A percentile compares a stretch with the other conserved stretches of the same genome.
Evolutionary conservation across 495 filamentous ascomycete species (phyloP).

Genomic region (Penicillium canariense): DNA sequence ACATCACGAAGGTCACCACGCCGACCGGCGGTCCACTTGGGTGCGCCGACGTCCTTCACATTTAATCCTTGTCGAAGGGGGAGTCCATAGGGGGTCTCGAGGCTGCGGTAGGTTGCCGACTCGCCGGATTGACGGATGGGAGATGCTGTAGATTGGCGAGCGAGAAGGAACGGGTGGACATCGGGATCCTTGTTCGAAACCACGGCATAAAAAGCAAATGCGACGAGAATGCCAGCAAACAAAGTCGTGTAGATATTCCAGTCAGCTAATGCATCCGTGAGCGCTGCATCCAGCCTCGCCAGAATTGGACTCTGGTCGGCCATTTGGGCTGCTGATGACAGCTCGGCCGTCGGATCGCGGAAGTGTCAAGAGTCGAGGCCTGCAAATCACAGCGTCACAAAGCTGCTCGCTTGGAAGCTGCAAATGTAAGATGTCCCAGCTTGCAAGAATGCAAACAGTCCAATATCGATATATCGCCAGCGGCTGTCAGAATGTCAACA

Average conservation of each 20-base stretch:
- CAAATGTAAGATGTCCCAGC: no score
- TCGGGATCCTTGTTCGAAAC: constrained; percentile 71
- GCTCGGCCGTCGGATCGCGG: neutral
- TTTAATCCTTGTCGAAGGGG: constrained; percentile 78
- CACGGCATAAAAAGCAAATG: constrained; percentile 62
- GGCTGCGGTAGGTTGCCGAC: constrained; percentile 76
- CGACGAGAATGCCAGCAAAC: constrained; percentile 56
- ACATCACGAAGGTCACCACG: constrained; percentile 92
- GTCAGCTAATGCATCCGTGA: constrained; percentile 65
- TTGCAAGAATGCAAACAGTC: neutral
- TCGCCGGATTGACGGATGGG: constrained; percentile 80
- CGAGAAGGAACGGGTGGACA: constrained; percentile 84
- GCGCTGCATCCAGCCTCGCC: constrained; percentile 62
- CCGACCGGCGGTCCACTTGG: constrained; percentile 76
- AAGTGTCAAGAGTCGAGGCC: neutral
- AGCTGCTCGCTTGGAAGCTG: neutral
- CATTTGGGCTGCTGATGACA: constrained; percentile 36
- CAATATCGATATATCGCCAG: neutral
- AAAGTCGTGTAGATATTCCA: constrained; percentile 77
- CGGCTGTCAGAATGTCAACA: constrained; percentile 4
- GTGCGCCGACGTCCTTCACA: constrained; percentile 77
- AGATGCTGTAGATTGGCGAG: constrained; percentile 74
- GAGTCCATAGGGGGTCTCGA: constrained; percentile 79
- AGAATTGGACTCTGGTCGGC: constrained; percentile 49
- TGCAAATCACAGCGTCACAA: neutral